Evolutionary conservation across 768 basidiomycete species (phyloP), one percentile per base, ranked within the genome.

Genomic region (Naganishia randhawae): DNA sequence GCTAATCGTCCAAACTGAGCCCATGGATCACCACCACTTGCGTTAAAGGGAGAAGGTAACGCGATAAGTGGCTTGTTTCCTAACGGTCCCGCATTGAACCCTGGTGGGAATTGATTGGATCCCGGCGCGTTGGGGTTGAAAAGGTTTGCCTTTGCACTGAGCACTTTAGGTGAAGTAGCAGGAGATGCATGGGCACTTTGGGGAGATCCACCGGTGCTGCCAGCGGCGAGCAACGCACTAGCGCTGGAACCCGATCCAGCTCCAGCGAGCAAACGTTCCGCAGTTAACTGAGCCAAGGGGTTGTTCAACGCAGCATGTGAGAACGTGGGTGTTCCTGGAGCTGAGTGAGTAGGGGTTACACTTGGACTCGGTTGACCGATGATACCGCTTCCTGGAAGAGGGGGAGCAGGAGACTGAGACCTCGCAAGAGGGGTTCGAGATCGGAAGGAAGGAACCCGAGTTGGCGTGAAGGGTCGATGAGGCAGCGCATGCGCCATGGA

Each of bases 101-200:
- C 45, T 48, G 45, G 45, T n/a, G 45, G 45, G n/a, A 48, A n/a
- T 17, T 48, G 19, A 22, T 22, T 22, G 45, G 45, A 48, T 48
- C 45, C 45, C 19, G 45, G 19, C 45, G 54, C 33, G 37, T 32
- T 55, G 10, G 54, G 85, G 87, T 75, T 84, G 85, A 35, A 84
- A 87, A 68, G 50, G 66, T 54, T 54, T 25, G 92, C 92, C 81
- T 93, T 94, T 50, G 92, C 93, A 74, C 88, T 94, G 62, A 95
- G 84, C 27, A 92, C 82, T 22, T 90, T 85, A 8, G 93, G 91
- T 1, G 92, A 91, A 0, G 89, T 88, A 13, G 92, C 80, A 0
- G 92, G 92, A 0, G 92, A 92, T 13, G 71, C 75, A 16, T 71
- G 66, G 3, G 76, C 71, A 33, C 71, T 25, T 66, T 71, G 17